Conservation (phyloP, 108 stramenopile genomes). For the Pseudonitzschia multiseries region DNA sequence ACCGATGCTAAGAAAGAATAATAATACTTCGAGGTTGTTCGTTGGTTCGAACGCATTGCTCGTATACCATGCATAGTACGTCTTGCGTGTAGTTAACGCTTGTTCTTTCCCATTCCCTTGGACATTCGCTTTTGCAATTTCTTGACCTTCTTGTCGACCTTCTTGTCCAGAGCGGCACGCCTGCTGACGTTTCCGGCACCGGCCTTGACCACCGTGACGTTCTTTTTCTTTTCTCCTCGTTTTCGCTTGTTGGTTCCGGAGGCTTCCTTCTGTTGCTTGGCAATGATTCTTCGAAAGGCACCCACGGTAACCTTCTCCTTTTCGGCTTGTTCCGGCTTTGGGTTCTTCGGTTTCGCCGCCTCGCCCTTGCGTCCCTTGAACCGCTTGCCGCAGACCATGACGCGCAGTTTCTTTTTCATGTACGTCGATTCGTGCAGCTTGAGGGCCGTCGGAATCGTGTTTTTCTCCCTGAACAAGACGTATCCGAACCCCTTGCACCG, state of each 20-base stretch:
- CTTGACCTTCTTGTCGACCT: constrained; percentile 68
- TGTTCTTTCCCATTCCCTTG: constrained; percentile 79
- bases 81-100: neutral
- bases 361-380: constrained; percentile 57
- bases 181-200: constrained; percentile 57
- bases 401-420: constrained; percentile 67
- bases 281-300: constrained; percentile 41
- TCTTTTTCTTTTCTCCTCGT: constrained; percentile 55
- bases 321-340: neutral
- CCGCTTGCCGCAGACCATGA: constrained; percentile 73
- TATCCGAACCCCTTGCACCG: constrained; percentile 87
- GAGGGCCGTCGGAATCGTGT: constrained; percentile 57
- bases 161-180: constrained; percentile 64
- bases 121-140: constrained; percentile 65
- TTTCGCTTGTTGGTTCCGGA: constrained; percentile 20
- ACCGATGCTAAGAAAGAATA: too few relatives aligned
- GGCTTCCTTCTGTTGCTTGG: constrained; percentile 49
- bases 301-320: constrained; percentile 24
- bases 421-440: constrained; percentile 61
- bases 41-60: neutral
- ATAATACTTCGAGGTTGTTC: neutral
- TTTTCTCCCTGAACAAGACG: constrained; percentile 61
- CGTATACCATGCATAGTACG: too few relatives aligned
- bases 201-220: constrained; percentile 13
- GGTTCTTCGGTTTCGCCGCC: constrained; percentile 3